phyloP scores from a whole-genome alignment of 2,329 filamentous ascomycete species.

The Xylariaceae sp. region DNA sequence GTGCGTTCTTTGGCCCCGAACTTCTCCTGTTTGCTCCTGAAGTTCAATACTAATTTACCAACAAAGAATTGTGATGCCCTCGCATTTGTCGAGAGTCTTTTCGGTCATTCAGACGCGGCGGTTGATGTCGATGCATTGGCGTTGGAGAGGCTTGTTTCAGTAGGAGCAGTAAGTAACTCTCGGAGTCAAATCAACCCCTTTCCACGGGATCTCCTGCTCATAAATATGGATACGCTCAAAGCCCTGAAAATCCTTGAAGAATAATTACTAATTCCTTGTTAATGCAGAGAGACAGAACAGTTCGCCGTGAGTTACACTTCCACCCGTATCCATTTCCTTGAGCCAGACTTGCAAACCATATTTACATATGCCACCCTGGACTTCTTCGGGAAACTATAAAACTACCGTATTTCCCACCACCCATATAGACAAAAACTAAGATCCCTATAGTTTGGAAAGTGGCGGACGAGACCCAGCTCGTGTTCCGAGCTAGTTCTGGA shows the following conservation, averaged over 20 bases:
- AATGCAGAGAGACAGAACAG: constrained; percentile 76
- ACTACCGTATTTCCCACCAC: not conserved
- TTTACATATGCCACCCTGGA: not conserved
- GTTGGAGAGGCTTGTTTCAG: constrained; percentile 87
- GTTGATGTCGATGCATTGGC: constrained; percentile 82
- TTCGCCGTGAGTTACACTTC: constrained; percentile 55
- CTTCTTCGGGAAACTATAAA: not conserved
- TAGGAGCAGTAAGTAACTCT: constrained; percentile 65
- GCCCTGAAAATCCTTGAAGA: not conserved
- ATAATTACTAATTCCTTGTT: constrained; percentile 1
- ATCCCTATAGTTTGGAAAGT: constrained; percentile 79
- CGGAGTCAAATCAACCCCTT: not conserved
- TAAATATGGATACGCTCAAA: not conserved
- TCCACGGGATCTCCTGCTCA: not conserved
- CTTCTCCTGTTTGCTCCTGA: not conserved
- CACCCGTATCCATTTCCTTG: not conserved
- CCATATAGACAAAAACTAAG: not conserved
- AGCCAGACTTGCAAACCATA: not conserved
- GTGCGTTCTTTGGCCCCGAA: constrained; percentile 1
- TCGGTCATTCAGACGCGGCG: constrained; percentile 93
- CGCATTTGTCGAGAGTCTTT: constrained; percentile 88
- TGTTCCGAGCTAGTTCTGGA: constrained; percentile 82
- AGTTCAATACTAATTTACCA: constrained; percentile 4
- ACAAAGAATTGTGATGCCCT: constrained; percentile 76
- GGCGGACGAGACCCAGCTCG: constrained; percentile 90